These are phyloP conservation scores for Nepenthes alata DNA, from an alignment of 179 eudicot species.

Conservation along the genomic window DNA sequence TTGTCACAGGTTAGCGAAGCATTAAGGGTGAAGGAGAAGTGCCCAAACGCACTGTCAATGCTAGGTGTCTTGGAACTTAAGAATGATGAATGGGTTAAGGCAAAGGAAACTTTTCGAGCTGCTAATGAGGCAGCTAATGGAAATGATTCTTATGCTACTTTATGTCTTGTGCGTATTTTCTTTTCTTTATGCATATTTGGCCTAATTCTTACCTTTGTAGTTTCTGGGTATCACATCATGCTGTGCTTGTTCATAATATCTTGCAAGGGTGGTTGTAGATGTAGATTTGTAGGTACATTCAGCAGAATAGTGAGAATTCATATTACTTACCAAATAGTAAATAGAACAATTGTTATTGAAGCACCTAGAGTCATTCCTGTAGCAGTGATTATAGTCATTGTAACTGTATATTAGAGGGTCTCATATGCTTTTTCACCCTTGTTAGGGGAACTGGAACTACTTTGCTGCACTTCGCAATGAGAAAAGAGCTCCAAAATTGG, in stretches of 20 bases:
- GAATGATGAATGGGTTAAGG: slow-evolving; percentile 98
- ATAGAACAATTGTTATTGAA: too few relatives aligned
- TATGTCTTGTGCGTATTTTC: slow-evolving; percentile 23
- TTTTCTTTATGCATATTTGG: neutral
- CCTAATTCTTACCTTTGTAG: neutral
- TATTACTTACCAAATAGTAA: too few relatives aligned
- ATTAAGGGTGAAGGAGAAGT: slow-evolving; percentile 73
- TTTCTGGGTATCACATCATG: neutral
- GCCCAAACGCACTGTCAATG: slow-evolving; percentile 70
- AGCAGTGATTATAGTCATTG: too few relatives aligned
- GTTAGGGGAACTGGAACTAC: slow-evolving; percentile 96
- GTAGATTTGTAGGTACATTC: too few relatives aligned
- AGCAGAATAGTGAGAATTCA: too few relatives aligned
- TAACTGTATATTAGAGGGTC: neutral
- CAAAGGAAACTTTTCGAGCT: slow-evolving; percentile 91
- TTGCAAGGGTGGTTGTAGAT: too few relatives aligned
- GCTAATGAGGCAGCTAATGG: slow-evolving; percentile 71
- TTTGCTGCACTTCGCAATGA: slow-evolving; percentile 98
- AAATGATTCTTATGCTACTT: slow-evolving; percentile 37
- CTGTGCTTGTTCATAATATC: neutral
- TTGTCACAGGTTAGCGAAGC: slow-evolving; percentile 69
- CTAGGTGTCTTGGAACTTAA: slow-evolving; percentile 92
- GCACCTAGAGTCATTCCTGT: too few relatives aligned
- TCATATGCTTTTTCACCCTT: slow-evolving; percentile 12
- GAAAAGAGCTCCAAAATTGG: slow-evolving; percentile 79